A percentile compares a stretch with the other conserved stretches of the same genome.
Conservation (phyloP, 768 basidiomycete species). For the Neoboletus brunneissimus region DNA sequence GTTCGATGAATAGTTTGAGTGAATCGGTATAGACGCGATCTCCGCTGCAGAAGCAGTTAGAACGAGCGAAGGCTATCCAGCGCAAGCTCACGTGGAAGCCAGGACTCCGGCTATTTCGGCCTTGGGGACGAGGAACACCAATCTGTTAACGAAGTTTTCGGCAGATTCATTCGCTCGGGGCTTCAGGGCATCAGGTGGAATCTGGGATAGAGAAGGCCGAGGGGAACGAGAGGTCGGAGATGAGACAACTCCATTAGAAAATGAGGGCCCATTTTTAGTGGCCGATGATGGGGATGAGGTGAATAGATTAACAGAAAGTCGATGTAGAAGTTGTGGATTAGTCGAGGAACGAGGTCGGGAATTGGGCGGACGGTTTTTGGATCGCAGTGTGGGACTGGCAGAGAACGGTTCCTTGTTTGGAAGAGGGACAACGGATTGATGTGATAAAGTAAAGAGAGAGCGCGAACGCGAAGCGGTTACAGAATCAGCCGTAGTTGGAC, state of each 20-base stretch:
- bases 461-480: constrained; percentile 31
- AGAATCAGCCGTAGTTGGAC: constrained; percentile 46
- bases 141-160: constrained; percentile 62
- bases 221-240: constrained; percentile 40
- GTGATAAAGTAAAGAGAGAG: constrained; percentile 28
- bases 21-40: constrained; percentile 70
- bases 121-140: constrained; percentile 64
- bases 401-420: constrained; percentile 4
- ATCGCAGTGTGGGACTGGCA: constrained; percentile 8
- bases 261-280: constrained; percentile 12
- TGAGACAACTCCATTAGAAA: constrained; percentile 10
- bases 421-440: constrained; percentile 15
- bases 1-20: constrained; percentile 65
- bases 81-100: constrained; percentile 66
- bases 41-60: constrained; percentile 43
- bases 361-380: constrained; percentile 34
- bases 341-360: constrained; percentile 50
- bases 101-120: constrained; percentile 78
- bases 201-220: constrained; percentile 43
- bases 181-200: constrained; percentile 45
- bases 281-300: constrained; percentile 42
- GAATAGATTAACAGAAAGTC: constrained; percentile 66
- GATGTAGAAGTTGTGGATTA: constrained; percentile 67
- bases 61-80: constrained; percentile 1
- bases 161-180: constrained; percentile 66